These are phyloP conservation scores for Komagataella pastoris DNA, from an alignment of 805 yeast species.

Conservation along the genomic window DNA sequence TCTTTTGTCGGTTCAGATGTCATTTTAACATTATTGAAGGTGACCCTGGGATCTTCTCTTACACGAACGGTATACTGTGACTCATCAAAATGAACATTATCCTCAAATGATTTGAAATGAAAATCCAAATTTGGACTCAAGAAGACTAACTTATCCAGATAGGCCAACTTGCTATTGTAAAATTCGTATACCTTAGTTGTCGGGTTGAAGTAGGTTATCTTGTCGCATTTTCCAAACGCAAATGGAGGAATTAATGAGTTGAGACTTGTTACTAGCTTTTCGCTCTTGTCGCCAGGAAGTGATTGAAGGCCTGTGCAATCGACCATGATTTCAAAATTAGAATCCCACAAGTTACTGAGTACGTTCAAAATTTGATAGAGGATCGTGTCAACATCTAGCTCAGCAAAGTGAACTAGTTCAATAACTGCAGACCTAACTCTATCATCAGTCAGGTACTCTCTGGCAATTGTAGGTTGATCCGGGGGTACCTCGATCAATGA, in stretches of 20 bases:
- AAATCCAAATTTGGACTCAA: slow-evolving; percentile 5
- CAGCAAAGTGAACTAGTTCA: slow-evolving; percentile 26
- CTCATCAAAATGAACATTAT: slow-evolving; percentile 31
- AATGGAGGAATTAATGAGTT: background rate
- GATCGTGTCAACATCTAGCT: slow-evolving; percentile 32
- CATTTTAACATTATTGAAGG: slow-evolving; percentile 35
- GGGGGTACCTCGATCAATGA: slow-evolving; percentile 34
- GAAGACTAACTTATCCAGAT: background rate
- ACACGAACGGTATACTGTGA: slow-evolving; percentile 26
- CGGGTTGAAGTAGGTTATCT: background rate
- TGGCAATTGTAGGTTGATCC: slow-evolving; percentile 34
- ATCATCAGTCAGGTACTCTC: slow-evolving; percentile 55
- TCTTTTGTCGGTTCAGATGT: slow-evolving; percentile 34
- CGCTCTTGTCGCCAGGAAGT: slow-evolving; percentile 4
- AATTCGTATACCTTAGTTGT: background rate
- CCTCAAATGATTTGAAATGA: slow-evolving; percentile 29
- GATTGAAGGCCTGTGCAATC: slow-evolving; percentile 54
- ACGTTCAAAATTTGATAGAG: slow-evolving; percentile 50
- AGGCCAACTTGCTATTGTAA: background rate
- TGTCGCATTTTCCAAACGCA: background rate
- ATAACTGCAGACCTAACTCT: slow-evolving; percentile 60
- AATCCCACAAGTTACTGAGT: slow-evolving; percentile 60
- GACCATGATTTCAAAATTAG: slow-evolving; percentile 43
- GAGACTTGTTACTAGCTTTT: too few species aligned
- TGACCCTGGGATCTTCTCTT: slow-evolving; percentile 35